Base-by-base conservation (phyloP, 2,329 filamentous ascomycete species). In the Aaosphaeria pasadenensis region DNA sequence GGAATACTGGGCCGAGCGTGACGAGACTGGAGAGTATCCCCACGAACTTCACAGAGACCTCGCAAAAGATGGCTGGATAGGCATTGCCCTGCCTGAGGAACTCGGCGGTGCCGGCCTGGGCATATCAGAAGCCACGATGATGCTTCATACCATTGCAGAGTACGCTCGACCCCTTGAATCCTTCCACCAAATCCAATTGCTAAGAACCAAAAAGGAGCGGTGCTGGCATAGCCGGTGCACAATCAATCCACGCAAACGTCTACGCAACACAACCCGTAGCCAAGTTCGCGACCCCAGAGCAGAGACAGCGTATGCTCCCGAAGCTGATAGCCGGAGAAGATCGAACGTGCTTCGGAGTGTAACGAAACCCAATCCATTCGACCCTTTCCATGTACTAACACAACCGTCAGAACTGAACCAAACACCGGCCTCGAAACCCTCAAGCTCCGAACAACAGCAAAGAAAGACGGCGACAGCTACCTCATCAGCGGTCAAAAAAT, bases 141-240 rank as follows among this genome's bases (percentile, higher is more conserved):
- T 94, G 87, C 80, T 94, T 74, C 89, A 94, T 59, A 88, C 88
- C 1, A 88, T 91, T 51, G 76, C 86, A 1, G 86, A 91, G 71
- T 85, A 44, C 6, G 51, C 13, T 17, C n/a, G 30, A 11, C 33
- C 13, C 2, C 9, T 36, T 36, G 9, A 24, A 24, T 24, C 17
- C 17, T 24, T 36, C 9, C 13, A 13, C 9, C 33, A 36, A 36
- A 9, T 36, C 13, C 33, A 36, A 11, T 9, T 36, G 9, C 33
- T 36, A 36, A 36, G 9, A 36, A 13, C 33, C 9, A 45, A 13
- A 13, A 13, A 56, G 53, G 45, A 54, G 82, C 4, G 89, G 89
- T 0, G 89, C 88, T 5, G 88, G 88, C 5, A 89, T 94, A 75
- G 87, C 87, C 28, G 79, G 79, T 1, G 79, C 79, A 1, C 79